A percentile compares a stretch with the other conserved stretches of the same genome.
These are phyloP conservation scores for Amylocarpus encephaloides DNA, from an alignment of 2,329 filamentous ascomycete species.

Conservation along the genomic window DNA sequence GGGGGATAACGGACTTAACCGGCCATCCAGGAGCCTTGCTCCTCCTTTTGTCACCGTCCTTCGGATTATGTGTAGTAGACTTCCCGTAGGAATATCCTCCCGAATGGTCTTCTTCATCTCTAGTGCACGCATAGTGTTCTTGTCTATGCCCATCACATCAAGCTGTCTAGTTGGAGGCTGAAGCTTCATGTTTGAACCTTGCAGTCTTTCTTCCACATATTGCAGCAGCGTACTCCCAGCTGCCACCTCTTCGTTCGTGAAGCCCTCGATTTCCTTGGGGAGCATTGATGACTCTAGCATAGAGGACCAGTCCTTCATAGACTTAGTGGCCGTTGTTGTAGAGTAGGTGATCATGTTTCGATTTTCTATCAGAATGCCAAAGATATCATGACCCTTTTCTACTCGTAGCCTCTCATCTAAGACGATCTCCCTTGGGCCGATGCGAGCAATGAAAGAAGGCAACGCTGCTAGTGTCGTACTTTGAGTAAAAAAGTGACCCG, in stretches of 20 bases:
- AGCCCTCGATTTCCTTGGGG: constrained; percentile 43
- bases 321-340: constrained; percentile 34
- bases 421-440: constrained; percentile 79
- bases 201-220: constrained; percentile 75
- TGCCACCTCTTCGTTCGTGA: constrained; percentile 62
- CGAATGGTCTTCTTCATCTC: constrained; percentile 84
- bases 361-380: constrained; percentile 66
- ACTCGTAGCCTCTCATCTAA: constrained; percentile 59
- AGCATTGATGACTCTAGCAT: constrained; percentile 72
- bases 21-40: constrained; percentile 73
- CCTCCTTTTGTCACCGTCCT: constrained; percentile 90
- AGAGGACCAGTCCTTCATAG: constrained; percentile 54
- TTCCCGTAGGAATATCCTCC: constrained; percentile 73
- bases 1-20: constrained; percentile 54
- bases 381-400: constrained; percentile 53
- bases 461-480: constrained; percentile 62
- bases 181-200: constrained; percentile 71
- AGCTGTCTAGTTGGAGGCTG: constrained; percentile 74
- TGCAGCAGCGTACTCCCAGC: constrained; percentile 78
- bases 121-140: constrained; percentile 79
- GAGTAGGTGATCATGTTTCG: constrained; percentile 72
- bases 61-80: constrained; percentile 81
- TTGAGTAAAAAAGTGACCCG: constrained; percentile 89
- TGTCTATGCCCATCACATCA: constrained; percentile 85
- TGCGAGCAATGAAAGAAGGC: constrained; percentile 73